These are phyloP conservation scores for Brassica cretica DNA, from an alignment of 345 rosid genomes.

Conservation along the genomic window DNA sequence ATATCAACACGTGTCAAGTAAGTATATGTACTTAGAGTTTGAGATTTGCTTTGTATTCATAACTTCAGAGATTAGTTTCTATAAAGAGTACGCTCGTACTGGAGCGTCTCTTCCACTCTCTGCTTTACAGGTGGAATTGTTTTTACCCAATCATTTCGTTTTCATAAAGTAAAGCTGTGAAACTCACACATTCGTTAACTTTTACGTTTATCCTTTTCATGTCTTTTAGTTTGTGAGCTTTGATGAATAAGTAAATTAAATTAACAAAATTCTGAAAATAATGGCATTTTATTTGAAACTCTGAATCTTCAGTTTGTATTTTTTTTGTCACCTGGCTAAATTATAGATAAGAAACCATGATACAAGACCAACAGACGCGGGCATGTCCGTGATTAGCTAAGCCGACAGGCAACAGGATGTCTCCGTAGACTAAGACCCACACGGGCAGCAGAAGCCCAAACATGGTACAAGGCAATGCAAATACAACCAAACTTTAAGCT, in stretches of 20 bases:
- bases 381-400: too few species aligned
- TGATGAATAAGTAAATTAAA: neutral
- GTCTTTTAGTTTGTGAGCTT: neutral
- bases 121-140: slow-evolving; percentile 29
- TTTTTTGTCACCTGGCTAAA: too few species aligned
- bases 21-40: slow-evolving; percentile 25
- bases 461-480: too few species aligned
- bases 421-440: too few species aligned
- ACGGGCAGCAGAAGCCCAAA: too few species aligned
- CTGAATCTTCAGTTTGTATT: neutral
- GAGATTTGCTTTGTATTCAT: slow-evolving; percentile 14
- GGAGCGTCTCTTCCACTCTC: slow-evolving; percentile 57
- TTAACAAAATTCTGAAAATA: neutral
- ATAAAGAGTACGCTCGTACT: slow-evolving; percentile 26
- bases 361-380: neutral
- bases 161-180: slow-evolving; percentile 13
- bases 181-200: slow-evolving; percentile 24
- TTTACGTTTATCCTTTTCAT: neutral
- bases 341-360: too few species aligned
- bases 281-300: neutral
- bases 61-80: slow-evolving; percentile 27
- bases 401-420: too few species aligned
- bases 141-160: slow-evolving; percentile 41
- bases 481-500: too few species aligned
- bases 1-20: slow-evolving; percentile 64